Evolutionary conservation across 441 rosid genomes (phyloP), one percentile per base, ranked within the genome.

Genomic region (Euphorbia celastroides): DNA sequence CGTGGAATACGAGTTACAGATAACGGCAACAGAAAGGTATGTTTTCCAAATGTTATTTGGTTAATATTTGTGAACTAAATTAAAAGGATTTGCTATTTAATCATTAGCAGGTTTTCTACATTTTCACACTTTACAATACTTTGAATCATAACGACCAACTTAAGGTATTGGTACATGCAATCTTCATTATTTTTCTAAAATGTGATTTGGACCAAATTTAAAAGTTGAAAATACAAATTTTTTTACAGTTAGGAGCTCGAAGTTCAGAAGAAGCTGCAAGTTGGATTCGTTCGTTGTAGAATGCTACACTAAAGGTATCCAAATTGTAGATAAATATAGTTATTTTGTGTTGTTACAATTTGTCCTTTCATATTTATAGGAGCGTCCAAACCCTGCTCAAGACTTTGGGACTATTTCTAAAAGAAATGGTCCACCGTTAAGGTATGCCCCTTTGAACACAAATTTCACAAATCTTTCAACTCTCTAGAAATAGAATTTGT

Each of bases 231-330:
- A 62, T 54, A 11, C 17, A 3, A 60, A n/a, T n/a, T n/a, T 14
- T n/a, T 30, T 73, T 72, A 60, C 79, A 93, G 99, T 74, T 93
- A 77, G 99, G 99, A 85, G 97, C 99, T 72, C 84, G 89, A 75
- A 85, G 99, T 73, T 92, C 99, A 48, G 96, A 93, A 70, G 99
- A 91, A 81, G 99, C 97, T 70, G 99, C 96, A 55, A 85, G 83
- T 77, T 93, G 99, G 99, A 93, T 93, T 73, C 95, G 81, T 76
- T 82, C 83, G 26, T 81, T 93, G 46, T 87, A 89, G 75, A 89
- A 91, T 72, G 82, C 86, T 57, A 92, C 96, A 69, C 75, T 89
- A 74, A 84, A 93, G 97, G 96, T 93, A 51, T 25, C 20, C 52
- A 20, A 68, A 55, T 54, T 60, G 72, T 51, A 34, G 56, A 70